Conservation (phyloP, 2,329 filamentous ascomycete species). For the Gyromitra esculenta region DNA sequence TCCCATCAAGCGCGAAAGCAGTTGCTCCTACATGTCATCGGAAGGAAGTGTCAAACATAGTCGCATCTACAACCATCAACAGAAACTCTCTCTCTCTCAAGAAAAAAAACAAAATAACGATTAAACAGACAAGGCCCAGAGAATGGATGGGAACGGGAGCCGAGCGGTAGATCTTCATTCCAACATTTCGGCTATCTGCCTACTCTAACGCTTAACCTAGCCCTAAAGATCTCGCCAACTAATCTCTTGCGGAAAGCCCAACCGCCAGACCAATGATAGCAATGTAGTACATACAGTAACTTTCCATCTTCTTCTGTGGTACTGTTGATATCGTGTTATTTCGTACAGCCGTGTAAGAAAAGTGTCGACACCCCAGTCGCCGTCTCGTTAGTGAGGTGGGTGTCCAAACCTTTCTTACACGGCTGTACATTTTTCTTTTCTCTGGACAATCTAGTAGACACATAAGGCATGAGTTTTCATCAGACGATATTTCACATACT, state of each 20-base stretch:
- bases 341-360: background rate
- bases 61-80: background rate
- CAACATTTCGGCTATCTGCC: slow-evolving; percentile 29
- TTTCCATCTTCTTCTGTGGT: background rate
- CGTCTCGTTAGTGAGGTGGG: too few relatives aligned
- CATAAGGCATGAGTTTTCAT: slow-evolving; percentile 5
- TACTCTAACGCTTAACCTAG: slow-evolving; percentile 22
- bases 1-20: background rate
- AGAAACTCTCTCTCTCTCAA: background rate
- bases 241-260: slow-evolving; percentile 27
- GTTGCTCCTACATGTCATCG: slow-evolving; percentile 14
- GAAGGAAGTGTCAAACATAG: slow-evolving; percentile 22
- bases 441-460: background rate
- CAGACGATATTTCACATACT: slow-evolving; percentile 23
- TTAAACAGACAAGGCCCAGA: slow-evolving; percentile 2
- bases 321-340: slow-evolving; percentile 5
- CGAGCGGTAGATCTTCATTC: slow-evolving; percentile 22
- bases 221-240: slow-evolving; percentile 20
- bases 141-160: slow-evolving; percentile 11
- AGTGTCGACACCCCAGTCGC: too few relatives aligned
- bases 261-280: slow-evolving; percentile 33
- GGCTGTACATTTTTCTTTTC: background rate
- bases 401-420: too few relatives aligned
- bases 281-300: slow-evolving; percentile 15
- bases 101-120: background rate